These are phyloP conservation scores for Fusarium zealandicum DNA, from an alignment of 2,329 filamentous ascomycete genomes.

Conservation along the genomic window DNA sequence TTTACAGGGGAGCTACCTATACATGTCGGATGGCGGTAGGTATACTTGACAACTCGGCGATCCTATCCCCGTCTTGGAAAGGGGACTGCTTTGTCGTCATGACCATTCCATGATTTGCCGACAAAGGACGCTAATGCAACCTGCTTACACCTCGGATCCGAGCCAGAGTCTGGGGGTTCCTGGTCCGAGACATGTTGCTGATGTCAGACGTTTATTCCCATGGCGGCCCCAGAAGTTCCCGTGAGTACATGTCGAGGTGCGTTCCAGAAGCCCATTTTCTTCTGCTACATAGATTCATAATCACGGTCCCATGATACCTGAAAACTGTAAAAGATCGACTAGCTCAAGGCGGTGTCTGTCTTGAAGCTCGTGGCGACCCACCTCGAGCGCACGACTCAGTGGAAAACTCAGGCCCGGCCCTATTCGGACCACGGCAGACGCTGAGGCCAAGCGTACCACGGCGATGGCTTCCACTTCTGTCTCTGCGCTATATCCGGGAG, in stretches of 20 bases:
- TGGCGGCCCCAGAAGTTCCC: background rate
- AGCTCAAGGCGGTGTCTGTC: too few relatives aligned
- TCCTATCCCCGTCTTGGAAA: background rate
- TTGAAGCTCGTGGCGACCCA: too few relatives aligned
- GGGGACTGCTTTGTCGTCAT: background rate
- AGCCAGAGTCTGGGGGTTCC: conserved; percentile 1
- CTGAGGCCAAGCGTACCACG: background rate
- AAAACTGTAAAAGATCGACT: too few relatives aligned
- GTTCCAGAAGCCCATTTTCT: too few relatives aligned
- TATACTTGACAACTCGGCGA: too few relatives aligned
- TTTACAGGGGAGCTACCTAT: too few relatives aligned
- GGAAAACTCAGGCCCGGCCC: conserved; percentile 4
- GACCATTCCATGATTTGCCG: background rate
- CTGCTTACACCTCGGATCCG: conserved; percentile 27
- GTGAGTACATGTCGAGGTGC: too few relatives aligned
- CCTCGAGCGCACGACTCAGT: too few relatives aligned
- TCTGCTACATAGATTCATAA: too few relatives aligned
- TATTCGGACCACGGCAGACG: background rate
- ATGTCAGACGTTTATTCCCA: conserved; percentile 32
- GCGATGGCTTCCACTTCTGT: conserved; percentile 27
- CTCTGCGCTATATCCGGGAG: background rate
- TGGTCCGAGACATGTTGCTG: too few relatives aligned
- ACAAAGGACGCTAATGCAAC: conserved; percentile 34
- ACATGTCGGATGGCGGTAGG: too few relatives aligned
- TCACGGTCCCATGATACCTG: too few relatives aligned